A percentile compares a stretch with the other conserved stretches of the same genome.
phyloP scores from a whole-genome alignment of 106 monocot genomes.

The Xerophyta viscosa region DNA sequence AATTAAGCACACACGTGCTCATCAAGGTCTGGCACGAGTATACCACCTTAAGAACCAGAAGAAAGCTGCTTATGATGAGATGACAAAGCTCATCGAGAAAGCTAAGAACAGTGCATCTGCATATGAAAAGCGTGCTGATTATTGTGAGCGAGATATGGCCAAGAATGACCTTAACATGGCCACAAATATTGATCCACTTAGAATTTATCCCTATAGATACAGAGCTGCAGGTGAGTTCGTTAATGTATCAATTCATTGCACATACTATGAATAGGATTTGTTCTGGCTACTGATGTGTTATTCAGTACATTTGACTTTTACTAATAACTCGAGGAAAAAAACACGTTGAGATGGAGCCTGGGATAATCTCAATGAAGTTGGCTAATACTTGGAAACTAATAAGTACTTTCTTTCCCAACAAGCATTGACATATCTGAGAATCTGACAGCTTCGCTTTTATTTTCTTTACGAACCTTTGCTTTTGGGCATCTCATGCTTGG shows the following conservation, averaged over 20 bases:
- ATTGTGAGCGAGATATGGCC: conserved; percentile 93
- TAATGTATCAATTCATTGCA: neutral
- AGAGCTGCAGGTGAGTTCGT: conserved; percentile 75
- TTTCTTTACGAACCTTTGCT: neutral
- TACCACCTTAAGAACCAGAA: conserved; percentile 81
- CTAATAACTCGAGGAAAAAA: too few species aligned
- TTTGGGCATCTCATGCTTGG: neutral
- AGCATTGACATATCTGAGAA: too few species aligned
- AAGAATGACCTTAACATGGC: conserved; percentile 76
- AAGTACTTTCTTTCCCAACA: too few species aligned
- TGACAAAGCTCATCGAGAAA: conserved; percentile 89
- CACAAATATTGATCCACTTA: conserved; percentile 75
- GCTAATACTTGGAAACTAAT: too few species aligned
- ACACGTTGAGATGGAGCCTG: too few species aligned
- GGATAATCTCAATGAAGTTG: too few species aligned
- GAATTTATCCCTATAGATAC: conserved; percentile 98
- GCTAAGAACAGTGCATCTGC: conserved; percentile 89
- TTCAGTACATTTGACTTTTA: too few species aligned
- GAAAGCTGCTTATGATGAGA: conserved; percentile 90
- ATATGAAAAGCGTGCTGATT: conserved; percentile 97
- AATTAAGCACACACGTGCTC: conserved; percentile 95
- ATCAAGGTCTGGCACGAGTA: conserved; percentile 94
- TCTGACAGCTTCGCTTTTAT: too few species aligned
- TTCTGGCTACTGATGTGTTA: too few species aligned
- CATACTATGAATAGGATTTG: too few species aligned